Percentiles rank a stretch among this genome's conserved stretches.
Conservation (phyloP, 177 flowering plant genomes). For the Telopea speciosissima region DNA sequence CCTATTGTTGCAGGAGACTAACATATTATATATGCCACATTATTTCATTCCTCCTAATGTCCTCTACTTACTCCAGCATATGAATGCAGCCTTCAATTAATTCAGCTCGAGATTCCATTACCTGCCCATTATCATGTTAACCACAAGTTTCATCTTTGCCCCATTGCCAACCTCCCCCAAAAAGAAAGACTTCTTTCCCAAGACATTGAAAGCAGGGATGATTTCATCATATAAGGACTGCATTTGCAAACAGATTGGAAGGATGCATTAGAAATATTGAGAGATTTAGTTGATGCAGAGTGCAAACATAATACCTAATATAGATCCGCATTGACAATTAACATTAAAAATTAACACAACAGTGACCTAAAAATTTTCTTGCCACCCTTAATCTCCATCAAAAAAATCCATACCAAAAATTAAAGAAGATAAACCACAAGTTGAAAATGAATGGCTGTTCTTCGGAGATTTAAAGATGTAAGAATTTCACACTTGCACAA, state of each 20-base stretch:
- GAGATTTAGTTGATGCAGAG: background rate
- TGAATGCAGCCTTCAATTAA: too few species aligned
- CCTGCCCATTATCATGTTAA: slow-evolving; percentile 99
- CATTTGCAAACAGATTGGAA: slow-evolving; percentile 12
- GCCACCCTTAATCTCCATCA: background rate
- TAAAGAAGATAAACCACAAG: too few species aligned
- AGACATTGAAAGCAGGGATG: slow-evolving; percentile 70
- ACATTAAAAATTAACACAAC: background rate
- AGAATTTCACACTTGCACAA: too few species aligned
- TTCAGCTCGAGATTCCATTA: slow-evolving; percentile 16
- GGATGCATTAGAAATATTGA: slow-evolving; percentile 5
- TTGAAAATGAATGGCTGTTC: too few species aligned
- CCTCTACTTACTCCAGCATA: too few species aligned
- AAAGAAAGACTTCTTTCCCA: slow-evolving; percentile 93
- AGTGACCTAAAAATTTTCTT: background rate
- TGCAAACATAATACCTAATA: too few species aligned
- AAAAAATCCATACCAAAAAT: too few species aligned
- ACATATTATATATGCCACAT: background rate
- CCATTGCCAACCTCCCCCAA: slow-evolving; percentile 93
- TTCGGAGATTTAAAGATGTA: too few species aligned
- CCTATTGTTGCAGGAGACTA: background rate
- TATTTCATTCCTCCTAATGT: background rate
- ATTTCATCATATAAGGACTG: slow-evolving; percentile 73
- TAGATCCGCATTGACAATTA: too few species aligned
- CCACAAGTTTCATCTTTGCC: slow-evolving; percentile 96